phyloP scores from a whole-genome alignment of 1,139 yeast species.

The Taphrina sp. region DNA sequence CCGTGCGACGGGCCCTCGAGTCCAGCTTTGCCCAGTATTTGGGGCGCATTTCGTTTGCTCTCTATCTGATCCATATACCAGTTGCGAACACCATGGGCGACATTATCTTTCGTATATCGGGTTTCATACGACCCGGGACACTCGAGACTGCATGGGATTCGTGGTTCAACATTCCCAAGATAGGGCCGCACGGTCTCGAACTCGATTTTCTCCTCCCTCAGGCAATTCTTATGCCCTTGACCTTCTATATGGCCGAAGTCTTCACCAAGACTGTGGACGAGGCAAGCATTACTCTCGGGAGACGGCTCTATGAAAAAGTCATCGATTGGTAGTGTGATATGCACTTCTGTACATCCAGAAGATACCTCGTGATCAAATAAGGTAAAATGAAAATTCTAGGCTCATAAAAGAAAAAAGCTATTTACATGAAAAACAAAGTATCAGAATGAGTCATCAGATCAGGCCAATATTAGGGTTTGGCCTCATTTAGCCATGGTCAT shows the following conservation, averaged over 20 bases:
- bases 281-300: conserved; percentile 5
- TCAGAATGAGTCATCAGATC: too few species aligned
- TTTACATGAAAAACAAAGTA: too few species aligned
- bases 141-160: neutral
- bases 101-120: conserved; percentile 1
- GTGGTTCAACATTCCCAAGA: neutral
- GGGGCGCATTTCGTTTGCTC: conserved; percentile 21
- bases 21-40: conserved; percentile 12
- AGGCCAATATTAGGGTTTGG: too few species aligned
- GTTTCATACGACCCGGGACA: conserved; percentile 12
- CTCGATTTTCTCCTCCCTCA: conserved; percentile 12
- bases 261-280: conserved; percentile 4
- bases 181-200: conserved; percentile 14
- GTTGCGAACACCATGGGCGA: conserved; percentile 23
- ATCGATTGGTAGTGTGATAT: conserved; percentile 1
- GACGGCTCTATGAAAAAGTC: conserved; percentile 3
- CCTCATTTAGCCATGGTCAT: too few species aligned
- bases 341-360: too few species aligned
- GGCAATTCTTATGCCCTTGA: conserved; percentile 1
- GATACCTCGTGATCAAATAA: too few species aligned
- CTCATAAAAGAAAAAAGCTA: too few species aligned
- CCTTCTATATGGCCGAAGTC: conserved; percentile 3
- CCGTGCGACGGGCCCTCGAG: conserved; percentile 4
- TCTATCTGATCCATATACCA: conserved; percentile 22
- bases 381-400: too few species aligned